Evolutionary conservation across 2,329 filamentous ascomycete species (phyloP), one percentile per base, ranked within the genome.

Genomic region (Xylaria sp.): DNA sequence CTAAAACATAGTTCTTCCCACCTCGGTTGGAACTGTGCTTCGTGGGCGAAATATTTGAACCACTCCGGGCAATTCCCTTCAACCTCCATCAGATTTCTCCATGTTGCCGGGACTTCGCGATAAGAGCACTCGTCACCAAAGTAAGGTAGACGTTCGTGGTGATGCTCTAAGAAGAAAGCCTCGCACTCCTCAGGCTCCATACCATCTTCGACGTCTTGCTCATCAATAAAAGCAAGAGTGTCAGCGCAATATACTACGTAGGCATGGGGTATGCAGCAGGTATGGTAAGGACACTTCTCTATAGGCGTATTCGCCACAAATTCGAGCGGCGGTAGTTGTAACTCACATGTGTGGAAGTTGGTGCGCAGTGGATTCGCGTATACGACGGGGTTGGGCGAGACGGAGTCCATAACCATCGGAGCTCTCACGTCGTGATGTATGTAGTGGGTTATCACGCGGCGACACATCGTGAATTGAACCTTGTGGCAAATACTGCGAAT

Each of bases 401-500:
- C 1, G 4, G 63, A 15, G 15, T 67, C 56, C 0, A 68, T 40
- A n/a, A 71, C 63, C 63, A 74, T 71, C 0, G 69, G 66, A 0
- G 15, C 25, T 0, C 70, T 66, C 33, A 72, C 69, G 31, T 74
- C 71, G 60, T 74, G 71, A 60, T 74, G 69, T 71, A 73, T 74
- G 7, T 60, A n/a, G 33, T 74, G 71, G 1, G 46, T 65, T 8
- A 69, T 51, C 0, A 61, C 66, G 1, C 42, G 61, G 1, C 60
- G 52, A 33, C 72, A 74, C 72, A 74, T 74, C 7, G 56, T 67
- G 4, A 15, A 14, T 7, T 4, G 9, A 3, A 0, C 19, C 12
- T 31, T 14, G 14, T 7, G 9, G 7, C 8, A 7, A 40, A n/a
- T 12, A 11, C 35, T 1, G 8, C 5, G 6, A 25, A 56, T 7